A percentile compares a stretch with the other conserved stretches of the same genome.
These are phyloP conservation scores for Elymus sibiricus DNA, from an alignment of 176 grass and related monocot species.

Conservation along the genomic window DNA sequence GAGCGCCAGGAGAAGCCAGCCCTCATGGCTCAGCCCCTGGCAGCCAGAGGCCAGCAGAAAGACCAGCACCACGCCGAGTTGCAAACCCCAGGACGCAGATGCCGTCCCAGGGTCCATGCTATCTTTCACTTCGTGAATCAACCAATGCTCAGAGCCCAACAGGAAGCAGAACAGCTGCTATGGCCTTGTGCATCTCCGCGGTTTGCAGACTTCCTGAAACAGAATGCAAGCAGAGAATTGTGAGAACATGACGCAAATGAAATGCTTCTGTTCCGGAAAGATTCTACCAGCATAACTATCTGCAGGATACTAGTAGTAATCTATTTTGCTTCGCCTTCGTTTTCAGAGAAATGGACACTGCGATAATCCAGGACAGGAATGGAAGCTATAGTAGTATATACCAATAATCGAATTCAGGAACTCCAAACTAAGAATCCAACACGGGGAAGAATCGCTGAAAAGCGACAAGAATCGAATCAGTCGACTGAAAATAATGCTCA, in stretches of 20 bases:
- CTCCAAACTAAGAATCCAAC: constrained; percentile 3
- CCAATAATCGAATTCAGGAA: not conserved
- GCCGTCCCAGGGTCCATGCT: constrained; percentile 26
- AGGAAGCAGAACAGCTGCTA: not conserved
- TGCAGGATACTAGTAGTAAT: not conserved
- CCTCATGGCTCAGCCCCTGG: constrained; percentile 64
- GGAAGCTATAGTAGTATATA: not conserved
- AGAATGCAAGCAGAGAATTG: not conserved
- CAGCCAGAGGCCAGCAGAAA: constrained; percentile 45
- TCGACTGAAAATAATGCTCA: constrained; percentile 11
- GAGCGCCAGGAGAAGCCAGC: constrained; percentile 62
- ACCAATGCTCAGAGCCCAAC: constrained; percentile 2
- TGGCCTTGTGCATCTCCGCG: constrained; percentile 21
- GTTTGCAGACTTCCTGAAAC: constrained; percentile 18
- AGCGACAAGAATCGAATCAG: not conserved
- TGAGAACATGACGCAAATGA: not conserved
- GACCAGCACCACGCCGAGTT: constrained; percentile 39
- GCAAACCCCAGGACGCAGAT: constrained; percentile 10
- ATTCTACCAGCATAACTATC: not conserved
- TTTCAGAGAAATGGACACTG: constrained; percentile 26
- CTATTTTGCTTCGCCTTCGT: constrained; percentile 3
- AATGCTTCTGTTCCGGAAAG: constrained; percentile 5
- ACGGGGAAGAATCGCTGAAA: not conserved
- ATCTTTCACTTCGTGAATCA: not conserved
- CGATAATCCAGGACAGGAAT: not conserved